Percentiles rank a stretch among this genome's conserved stretches.
Conservation (phyloP, 805 yeast genomes). For the Pichia heedii region DNA sequence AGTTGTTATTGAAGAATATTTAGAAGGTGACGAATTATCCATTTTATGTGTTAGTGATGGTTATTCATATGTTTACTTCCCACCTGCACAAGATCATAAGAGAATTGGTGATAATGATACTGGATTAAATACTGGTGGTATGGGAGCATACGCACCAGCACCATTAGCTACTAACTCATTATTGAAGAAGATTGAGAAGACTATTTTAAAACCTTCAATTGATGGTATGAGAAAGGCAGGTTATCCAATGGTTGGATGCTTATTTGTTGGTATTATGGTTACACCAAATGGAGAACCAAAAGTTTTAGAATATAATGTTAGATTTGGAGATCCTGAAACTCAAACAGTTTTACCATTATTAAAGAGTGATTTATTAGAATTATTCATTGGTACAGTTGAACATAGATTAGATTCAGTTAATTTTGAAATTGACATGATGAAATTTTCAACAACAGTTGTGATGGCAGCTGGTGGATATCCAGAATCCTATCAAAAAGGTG, state of each 20-base stretch:
- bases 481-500: slow-evolving; percentile 76
- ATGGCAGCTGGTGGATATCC: slow-evolving; percentile 98
- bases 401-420: slow-evolving; percentile 82
- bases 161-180: slow-evolving; percentile 82
- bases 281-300: slow-evolving; percentile 77
- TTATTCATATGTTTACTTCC: slow-evolving; percentile 79
- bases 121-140: slow-evolving; percentile 97
- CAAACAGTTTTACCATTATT: slow-evolving; percentile 90
- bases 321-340: slow-evolving; percentile 99
- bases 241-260: slow-evolving; percentile 88
- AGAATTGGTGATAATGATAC: slow-evolving; percentile 88
- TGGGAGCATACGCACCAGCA: slow-evolving; percentile 99
- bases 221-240: slow-evolving; percentile 96
- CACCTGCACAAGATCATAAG: slow-evolving; percentile 98
- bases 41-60: slow-evolving; percentile 91
- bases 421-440: slow-evolving; percentile 42
- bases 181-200: slow-evolving; percentile 57
- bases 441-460: slow-evolving; percentile 85
- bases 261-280: slow-evolving; percentile 92
- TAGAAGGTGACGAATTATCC: slow-evolving; percentile 95
- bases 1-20: slow-evolving; percentile 89
- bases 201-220: slow-evolving; percentile 83
- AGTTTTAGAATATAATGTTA: slow-evolving; percentile 92
- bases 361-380: slow-evolving; percentile 86
- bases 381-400: slow-evolving; percentile 89